Evolutionary conservation across 2,329 filamentous ascomycete genomes (phyloP), one percentile per base, ranked within the genome.

Genomic region (Penicillium sp.): DNA sequence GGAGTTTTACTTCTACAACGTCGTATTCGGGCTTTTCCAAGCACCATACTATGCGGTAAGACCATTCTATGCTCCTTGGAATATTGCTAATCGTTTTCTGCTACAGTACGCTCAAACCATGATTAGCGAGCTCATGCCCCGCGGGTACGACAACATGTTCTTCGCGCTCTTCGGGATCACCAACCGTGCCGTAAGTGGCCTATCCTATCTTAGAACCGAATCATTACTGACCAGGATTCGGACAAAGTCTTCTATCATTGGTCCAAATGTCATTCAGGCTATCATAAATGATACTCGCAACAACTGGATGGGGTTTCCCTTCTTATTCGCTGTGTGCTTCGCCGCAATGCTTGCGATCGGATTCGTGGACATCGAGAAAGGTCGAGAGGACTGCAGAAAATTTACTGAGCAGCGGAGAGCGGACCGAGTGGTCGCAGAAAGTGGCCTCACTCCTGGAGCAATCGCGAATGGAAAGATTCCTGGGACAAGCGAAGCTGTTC

Each of bases 1-100:
- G 60, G 68, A 70, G 16, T 70, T 71, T 39, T 69, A 67, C 48
- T 63, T 70, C 36, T 71, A 70, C 39, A 70, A 70, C 32, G 53
- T 69, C 20, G 42, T 70, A 1, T 70, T 70, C 30, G 67, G 66
- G 0, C 47, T 70, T 7, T 69, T 70, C 19, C 67, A 70, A 41
- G 67, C 67, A 1, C 65, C 67, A 4, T 69, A 70, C 37, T 70
- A 68, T 33, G 65, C 65, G 7, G 61, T 63, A 55, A 33, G 54
- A 44, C n/a, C 7, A 20, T 17, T 2, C 7, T 28, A 11, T 15
- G 16, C 3, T 26, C 3, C 4, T 8, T 5, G 7, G 18, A n/a
- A n/a, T 7, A 3, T 17, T 3, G 13, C 32, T 33, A 30, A 42
- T 27, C 10, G n/a, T n/a, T 20, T 10, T 17, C 14, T 18, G 26